Percentiles rank a stretch among this genome's conserved stretches.
These are phyloP conservation scores for Ormosia semicastrata DNA, from an alignment of 306 rosid species.

Conservation along the genomic window DNA sequence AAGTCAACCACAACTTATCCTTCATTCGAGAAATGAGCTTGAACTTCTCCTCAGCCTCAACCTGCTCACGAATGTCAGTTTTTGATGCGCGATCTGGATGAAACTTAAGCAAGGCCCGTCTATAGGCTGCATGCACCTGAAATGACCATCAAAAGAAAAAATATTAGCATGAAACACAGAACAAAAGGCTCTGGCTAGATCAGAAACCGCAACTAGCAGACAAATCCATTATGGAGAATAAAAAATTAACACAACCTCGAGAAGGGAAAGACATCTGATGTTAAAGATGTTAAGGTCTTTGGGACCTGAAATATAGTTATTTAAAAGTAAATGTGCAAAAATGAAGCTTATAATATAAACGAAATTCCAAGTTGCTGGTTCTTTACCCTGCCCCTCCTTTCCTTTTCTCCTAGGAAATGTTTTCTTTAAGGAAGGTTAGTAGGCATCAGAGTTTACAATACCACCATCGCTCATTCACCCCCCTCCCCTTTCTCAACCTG, in stretches of 20 bases:
- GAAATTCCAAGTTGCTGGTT: neutral
- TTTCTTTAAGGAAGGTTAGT: neutral
- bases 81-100: constrained; percentile 91
- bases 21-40: constrained; percentile 86
- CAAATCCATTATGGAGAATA: neutral
- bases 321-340: neutral
- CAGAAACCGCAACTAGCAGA: neutral
- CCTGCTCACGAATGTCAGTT: constrained; percentile 69
- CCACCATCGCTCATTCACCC: neutral
- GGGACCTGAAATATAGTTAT: neutral
- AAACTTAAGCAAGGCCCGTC: constrained; percentile 71
- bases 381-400: neutral
- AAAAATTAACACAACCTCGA: neutral
- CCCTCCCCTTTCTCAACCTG: neutral
- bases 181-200: neutral
- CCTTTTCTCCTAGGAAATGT: neutral
- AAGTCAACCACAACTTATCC: constrained; percentile 47
- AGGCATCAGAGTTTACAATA: neutral
- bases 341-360: neutral
- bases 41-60: constrained; percentile 90
- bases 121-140: constrained; percentile 87
- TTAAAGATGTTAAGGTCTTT: neutral
- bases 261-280: neutral
- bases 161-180: neutral
- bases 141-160: constrained; percentile 27